Evolutionary conservation across 768 basidiomycete genomes (phyloP).

Genomic region (Lactifluus piperatus): DNA sequence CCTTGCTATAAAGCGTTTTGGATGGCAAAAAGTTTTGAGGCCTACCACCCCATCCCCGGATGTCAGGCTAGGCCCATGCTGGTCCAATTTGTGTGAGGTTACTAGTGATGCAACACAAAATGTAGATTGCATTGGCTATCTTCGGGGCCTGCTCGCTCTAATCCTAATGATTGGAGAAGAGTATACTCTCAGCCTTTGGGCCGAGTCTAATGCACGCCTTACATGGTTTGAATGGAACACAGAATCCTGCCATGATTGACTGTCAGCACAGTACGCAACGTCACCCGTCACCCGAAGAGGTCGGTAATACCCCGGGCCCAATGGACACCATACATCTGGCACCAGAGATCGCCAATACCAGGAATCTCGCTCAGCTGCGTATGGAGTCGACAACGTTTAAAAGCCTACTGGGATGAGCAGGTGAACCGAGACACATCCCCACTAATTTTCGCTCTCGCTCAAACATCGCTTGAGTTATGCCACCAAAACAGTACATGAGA

Average conservation of each 20-base stretch:
- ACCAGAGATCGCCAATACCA: not conserved
- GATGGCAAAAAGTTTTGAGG: no score
- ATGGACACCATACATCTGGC: not conserved
- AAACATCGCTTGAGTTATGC: not conserved
- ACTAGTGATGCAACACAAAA: no score
- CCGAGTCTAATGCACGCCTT: no score
- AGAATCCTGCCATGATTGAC: not conserved
- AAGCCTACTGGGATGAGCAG: not conserved
- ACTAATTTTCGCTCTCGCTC: not conserved
- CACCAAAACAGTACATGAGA: conserved; percentile 38
- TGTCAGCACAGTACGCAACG: not conserved
- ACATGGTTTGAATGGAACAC: not conserved
- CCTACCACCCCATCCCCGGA: no score
- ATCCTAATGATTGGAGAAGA: no score
- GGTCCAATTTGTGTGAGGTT: no score
- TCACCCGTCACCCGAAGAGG: no score
- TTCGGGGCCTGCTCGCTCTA: no score
- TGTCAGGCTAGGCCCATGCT: no score
- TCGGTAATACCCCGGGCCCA: not conserved
- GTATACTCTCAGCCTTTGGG: no score
- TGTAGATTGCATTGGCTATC: no score
- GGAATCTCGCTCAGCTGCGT: not conserved
- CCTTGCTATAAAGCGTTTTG: no score
- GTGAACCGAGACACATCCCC: not conserved
- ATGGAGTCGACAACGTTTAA: not conserved